Base-by-base conservation (phyloP, 495 filamentous ascomycete species). In the Parachaetomium inaequale region DNA sequence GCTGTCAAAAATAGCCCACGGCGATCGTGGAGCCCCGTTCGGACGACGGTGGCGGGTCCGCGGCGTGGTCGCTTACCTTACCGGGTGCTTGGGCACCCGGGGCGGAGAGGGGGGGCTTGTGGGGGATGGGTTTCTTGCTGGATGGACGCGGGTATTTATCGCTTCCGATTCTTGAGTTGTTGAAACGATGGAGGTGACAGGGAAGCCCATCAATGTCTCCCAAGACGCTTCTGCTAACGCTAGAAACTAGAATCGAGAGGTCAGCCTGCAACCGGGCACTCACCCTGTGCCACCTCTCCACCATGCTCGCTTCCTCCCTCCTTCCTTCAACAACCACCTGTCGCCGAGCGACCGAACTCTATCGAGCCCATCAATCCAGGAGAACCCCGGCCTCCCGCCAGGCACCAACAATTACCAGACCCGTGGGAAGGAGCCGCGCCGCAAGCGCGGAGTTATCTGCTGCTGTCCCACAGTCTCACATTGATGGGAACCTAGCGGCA, bases 1-100 rank as follows among this genome's bases (percentile, higher is more conserved):
- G 15, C 7, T 29, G 54, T 43, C 54, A 56, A 56, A 45, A 45
- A 56, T 56, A 56, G 54, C 23, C n/a, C 38, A 56, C 54, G 54
- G 54, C 19, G 38, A 56, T 45, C 36, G 36, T 23, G 36, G 17
- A n/a, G 34, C 36, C n/a, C 36, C 26, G 23, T 45, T 56, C 36
- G 5, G 54, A 56, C 38, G 54, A 45, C 25, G 25, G 36, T 7
- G 25, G 54, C 54, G 28, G 15, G 54, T 11, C 54, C 3, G 54
- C 54, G 54, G 54, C 54, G 32, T 17, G 15, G 54, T 7, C 15
- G 14, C 36, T 45, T 56, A 56, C 38, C 36, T 45, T 56, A 56
- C 38, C 54, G 36, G 54, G 54, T 2, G 25, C 19, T 14, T 43
- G 54, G 54, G 31, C 11, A 25, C 19, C 6, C 31, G 15, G 31